These are phyloP conservation scores for Neurospora crassa DNA, from an alignment of 2,329 filamentous ascomycete species.

Conservation along the genomic window DNA sequence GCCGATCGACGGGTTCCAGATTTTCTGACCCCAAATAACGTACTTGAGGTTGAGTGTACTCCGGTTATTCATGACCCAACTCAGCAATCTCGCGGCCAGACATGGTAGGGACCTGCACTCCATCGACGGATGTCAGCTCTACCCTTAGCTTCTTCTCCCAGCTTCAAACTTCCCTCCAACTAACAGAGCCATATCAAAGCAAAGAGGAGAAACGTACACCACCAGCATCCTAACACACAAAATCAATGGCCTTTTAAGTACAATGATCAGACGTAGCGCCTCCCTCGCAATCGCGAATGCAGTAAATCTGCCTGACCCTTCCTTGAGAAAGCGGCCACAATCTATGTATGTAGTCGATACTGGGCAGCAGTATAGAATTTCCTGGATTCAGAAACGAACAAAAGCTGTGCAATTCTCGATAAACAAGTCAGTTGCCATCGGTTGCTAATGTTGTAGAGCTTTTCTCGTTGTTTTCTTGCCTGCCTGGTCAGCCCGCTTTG, in stretches of 20 bases:
- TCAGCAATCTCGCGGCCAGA: slow-evolving; percentile 35
- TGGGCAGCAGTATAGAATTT: not conserved
- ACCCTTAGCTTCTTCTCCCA: not conserved
- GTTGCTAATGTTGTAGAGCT: not conserved
- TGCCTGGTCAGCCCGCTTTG: not conserved
- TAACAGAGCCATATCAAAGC: too few relatives aligned
- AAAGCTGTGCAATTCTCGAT: not conserved
- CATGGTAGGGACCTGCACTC: slow-evolving; percentile 19
- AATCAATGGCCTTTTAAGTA: slow-evolving; percentile 28
- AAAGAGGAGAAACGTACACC: slow-evolving; percentile 14
- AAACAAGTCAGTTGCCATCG: not conserved
- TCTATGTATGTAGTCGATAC: slow-evolving; percentile 11
- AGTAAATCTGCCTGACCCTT: slow-evolving; percentile 25
- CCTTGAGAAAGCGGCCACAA: slow-evolving; percentile 28
- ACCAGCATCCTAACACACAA: slow-evolving; percentile 29
- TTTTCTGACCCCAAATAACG: slow-evolving; percentile 40
- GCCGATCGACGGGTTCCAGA: slow-evolving; percentile 32
- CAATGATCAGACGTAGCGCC: slow-evolving; percentile 27
- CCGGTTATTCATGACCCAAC: slow-evolving; percentile 39
- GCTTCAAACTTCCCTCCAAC: not conserved
- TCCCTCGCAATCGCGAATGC: slow-evolving; percentile 25
- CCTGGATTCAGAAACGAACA: not conserved
- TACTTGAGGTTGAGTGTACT: slow-evolving; percentile 33
- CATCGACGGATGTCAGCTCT: not conserved
- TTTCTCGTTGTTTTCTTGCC: not conserved